phyloP scores from a whole-genome alignment of 345 rosid species.

The Heritiera fomes region DNA sequence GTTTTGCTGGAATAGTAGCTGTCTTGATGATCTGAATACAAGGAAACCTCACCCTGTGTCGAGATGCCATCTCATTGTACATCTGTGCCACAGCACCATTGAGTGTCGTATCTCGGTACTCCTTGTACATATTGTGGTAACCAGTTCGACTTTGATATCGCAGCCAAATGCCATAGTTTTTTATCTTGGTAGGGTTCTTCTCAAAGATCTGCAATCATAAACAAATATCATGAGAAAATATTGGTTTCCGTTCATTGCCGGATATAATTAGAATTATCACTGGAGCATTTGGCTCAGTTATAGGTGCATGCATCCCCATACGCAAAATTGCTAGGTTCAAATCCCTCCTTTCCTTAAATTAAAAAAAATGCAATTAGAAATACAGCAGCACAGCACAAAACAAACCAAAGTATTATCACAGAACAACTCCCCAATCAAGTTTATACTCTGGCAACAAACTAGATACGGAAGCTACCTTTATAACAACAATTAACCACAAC shows the following conservation, averaged over 20 bases:
- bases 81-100: constrained; percentile 72
- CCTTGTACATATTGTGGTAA: constrained; percentile 77
- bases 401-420: neutral
- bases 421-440: neutral
- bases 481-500: neutral
- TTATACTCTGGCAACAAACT: neutral
- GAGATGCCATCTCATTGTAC: constrained; percentile 74
- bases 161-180: constrained; percentile 67
- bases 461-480: neutral
- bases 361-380: neutral
- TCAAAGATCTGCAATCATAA: constrained; percentile 46
- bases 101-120: constrained; percentile 56
- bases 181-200: constrained; percentile 62
- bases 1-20: constrained; percentile 56
- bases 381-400: neutral
- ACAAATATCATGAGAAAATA: neutral
- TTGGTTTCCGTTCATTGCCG: neutral
- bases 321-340: neutral
- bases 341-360: neutral
- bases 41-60: constrained; percentile 67
- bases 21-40: constrained; percentile 75
- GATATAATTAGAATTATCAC: neutral
- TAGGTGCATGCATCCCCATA: neutral
- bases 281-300: neutral
- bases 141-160: constrained; percentile 65